phyloP scores from a whole-genome alignment of 352 stramenopile genomes.

The Plasmopara viticola region DNA sequence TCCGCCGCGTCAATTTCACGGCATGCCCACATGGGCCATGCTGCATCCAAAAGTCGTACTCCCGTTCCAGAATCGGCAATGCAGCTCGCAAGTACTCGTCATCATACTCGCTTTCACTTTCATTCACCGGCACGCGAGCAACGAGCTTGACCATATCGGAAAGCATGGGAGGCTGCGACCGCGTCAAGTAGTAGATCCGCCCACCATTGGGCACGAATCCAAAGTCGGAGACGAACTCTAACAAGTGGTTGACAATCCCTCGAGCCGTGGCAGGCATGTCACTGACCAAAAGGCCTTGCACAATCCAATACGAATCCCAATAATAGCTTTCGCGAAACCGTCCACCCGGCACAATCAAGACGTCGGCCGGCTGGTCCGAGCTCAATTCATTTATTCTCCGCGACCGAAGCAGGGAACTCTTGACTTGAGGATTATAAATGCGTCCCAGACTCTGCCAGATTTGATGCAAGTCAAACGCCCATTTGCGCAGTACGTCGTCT shows the following conservation, averaged over 20 bases:
- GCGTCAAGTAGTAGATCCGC: constrained; percentile 87
- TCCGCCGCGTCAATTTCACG: constrained; percentile 35
- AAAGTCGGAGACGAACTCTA: constrained; percentile 80
- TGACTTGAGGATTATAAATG: constrained; percentile 40
- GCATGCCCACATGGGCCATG: constrained; percentile 52
- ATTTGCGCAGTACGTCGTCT: constrained; percentile 45
- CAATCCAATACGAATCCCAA: constrained; percentile 92
- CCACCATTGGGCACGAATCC: constrained; percentile 88
- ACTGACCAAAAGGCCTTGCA: constrained; percentile 78
- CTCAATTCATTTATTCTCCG: constrained; percentile 26
- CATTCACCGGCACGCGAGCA: constrained; percentile 30
- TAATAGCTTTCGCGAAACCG: constrained; percentile 91
- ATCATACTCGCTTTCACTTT: constrained; percentile 38
- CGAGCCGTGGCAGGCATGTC: constrained; percentile 64
- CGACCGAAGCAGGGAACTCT: constrained; percentile 50
- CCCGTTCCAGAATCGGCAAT: constrained; percentile 61
- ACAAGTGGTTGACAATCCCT: constrained; percentile 79
- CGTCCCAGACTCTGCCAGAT: constrained; percentile 74
- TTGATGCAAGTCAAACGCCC: constrained; percentile 60
- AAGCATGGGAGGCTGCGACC: constrained; percentile 88
- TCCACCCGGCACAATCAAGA: constrained; percentile 85
- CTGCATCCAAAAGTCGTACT: constrained; percentile 86
- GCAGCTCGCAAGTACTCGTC: constrained; percentile 42
- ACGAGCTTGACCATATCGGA: constrained; percentile 79
- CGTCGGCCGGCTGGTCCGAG: constrained; percentile 24